Conservation (phyloP, 306 rosid genomes). For the Quercus parvula region DNA sequence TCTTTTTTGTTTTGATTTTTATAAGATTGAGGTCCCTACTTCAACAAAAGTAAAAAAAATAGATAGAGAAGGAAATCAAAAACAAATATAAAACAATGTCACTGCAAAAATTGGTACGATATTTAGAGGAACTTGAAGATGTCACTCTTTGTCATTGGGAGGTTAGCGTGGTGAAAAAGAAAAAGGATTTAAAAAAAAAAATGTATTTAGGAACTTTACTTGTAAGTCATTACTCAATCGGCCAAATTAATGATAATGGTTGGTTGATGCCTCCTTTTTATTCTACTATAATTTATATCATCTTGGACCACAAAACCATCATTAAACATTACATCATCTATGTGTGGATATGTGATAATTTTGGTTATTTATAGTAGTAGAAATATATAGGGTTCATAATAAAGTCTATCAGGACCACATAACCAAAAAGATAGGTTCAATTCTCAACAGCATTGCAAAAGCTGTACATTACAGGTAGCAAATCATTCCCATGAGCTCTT, state of each 20-base stretch:
- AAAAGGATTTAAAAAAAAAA: neutral
- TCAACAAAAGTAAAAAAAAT: too few species aligned
- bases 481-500: neutral
- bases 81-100: neutral
- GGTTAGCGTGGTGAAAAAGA: neutral
- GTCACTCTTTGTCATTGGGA: neutral
- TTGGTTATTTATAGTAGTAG: neutral
- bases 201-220: neutral
- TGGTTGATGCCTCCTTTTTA: neutral
- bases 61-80: too few species aligned
- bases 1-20: too few species aligned
- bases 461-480: neutral
- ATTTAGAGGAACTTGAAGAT: neutral
- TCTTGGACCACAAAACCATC: slow-evolving; percentile 3
- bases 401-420: neutral
- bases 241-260: neutral
- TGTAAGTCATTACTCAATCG: neutral
- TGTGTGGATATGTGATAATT: neutral
- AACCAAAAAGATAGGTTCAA: neutral
- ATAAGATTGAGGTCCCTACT: too few species aligned
- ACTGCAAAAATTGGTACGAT: neutral
- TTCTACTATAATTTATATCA: neutral
- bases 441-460: neutral
- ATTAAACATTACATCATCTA: neutral
- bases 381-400: neutral